A percentile compares a stretch with the other conserved stretches of the same genome.
These are phyloP conservation scores for Cutaneotrichosporon sp. DNA, from an alignment of 1,284 basidiomycete species.

Conservation along the genomic window DNA sequence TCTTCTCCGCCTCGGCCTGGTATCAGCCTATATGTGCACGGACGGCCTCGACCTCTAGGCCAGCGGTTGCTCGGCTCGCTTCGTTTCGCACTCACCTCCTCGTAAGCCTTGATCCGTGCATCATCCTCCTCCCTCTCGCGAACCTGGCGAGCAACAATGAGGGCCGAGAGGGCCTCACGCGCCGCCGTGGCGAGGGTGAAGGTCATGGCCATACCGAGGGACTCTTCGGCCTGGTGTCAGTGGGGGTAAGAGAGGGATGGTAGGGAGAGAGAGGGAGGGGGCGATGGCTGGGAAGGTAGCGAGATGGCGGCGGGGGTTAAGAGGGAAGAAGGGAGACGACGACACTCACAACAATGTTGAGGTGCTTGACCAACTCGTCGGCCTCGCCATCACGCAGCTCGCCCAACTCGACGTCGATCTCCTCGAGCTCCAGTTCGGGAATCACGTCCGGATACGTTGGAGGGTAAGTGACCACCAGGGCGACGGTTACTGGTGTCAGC, in stretches of 20 bases:
- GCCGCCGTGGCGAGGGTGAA: constrained; percentile 89
- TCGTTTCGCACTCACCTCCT: constrained; percentile 69
- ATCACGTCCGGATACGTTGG: constrained; percentile 71
- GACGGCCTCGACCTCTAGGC: too few species aligned
- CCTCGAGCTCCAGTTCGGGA: constrained; percentile 70
- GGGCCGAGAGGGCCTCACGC: constrained; percentile 68
- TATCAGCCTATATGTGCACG: constrained; percentile 9
- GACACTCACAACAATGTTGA: constrained; percentile 64
- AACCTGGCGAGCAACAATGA: constrained; percentile 65
- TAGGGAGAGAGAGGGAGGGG: not conserved
- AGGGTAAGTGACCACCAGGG: constrained; percentile 69
- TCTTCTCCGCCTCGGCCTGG: constrained; percentile 83
- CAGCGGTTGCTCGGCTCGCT: not conserved
- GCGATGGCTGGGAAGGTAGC: too few species aligned
- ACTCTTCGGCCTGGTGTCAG: constrained; percentile 72
- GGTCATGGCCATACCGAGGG: constrained; percentile 95
- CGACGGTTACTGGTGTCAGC: constrained; percentile 65
- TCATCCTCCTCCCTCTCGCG: constrained; percentile 63
- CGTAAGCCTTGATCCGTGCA: constrained; percentile 67
- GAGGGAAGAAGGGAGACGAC: not conserved
- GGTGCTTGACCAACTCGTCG: constrained; percentile 63
- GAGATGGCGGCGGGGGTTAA: too few species aligned
- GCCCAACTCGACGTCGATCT: constrained; percentile 57
- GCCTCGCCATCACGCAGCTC: constrained; percentile 60
- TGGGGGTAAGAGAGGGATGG: not conserved